Base-by-base conservation (phyloP, 2,329 filamentous ascomycete genomes). In the Colletotrichum endophyticum region DNA sequence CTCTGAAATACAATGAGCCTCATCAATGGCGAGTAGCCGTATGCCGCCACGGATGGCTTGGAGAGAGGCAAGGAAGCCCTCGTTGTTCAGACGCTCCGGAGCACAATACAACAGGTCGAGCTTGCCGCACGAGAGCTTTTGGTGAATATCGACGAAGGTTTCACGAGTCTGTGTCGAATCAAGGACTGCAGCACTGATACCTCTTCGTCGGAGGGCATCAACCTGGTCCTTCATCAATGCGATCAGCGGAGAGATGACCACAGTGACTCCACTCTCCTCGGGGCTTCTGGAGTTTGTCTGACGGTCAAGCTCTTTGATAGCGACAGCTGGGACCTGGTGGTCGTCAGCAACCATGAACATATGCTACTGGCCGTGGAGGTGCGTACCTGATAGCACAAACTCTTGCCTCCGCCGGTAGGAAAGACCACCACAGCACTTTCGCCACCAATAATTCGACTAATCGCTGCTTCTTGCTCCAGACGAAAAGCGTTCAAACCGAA, bases 151-250 rank as follows among this genome's bases (percentile, higher is more conserved):
- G 61, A 85, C 84, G 12, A 89, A 80, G 68, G 89, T 84, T 6
- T 90, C 86, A 70, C 85, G 86, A 0, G 86, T 86, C 78, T 91
- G 92, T 6, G 87, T 90, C 1, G 90, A 92, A 79, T 92, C 90
- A 13, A 92, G 83, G 8, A 87, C 88, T 4, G 90, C 91, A 11
- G 90, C 91, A 12, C 86, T 79, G 12, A 92, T 87, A 1, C 88
- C 88, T 32, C 87, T 85, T 12, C 84, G 84, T 63, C 86, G 83
- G 25, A 92, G 83, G 2, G 88, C 87, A 78, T 92, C 90, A 1
- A 91, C 89, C 78, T 92, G 91, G 76, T 92, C 90, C 79, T 92
- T 92, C 90, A 92, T 92, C 70, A 92, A 79, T 3, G 89, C 89
- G 68, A 92, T 89, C 5, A 92, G 81, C 0, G 90, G 90, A 0